Evolutionary conservation across 208 protist species (phyloP), one percentile per base, ranked within the genome.

Genomic region (Leishmania arabica): DNA sequence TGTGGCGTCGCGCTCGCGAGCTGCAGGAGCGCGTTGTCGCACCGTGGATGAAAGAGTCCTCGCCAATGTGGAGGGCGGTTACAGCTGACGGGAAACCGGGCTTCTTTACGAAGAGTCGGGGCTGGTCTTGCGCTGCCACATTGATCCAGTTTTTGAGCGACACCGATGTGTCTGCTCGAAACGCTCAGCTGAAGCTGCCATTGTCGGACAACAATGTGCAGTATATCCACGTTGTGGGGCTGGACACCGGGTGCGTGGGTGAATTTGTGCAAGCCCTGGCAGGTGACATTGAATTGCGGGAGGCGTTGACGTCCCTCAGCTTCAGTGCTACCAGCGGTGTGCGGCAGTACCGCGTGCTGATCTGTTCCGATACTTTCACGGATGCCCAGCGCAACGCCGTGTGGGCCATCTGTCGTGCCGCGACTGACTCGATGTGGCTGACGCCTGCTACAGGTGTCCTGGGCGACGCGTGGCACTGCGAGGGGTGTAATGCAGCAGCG

Each of bases 371-470:
- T 71, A 70, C 83, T 24, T 86, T 96, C 53, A 53, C 68, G 0
- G 85, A 88, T 40, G 83, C 54, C 2, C 86, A 92, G 34, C 86
- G 87, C 15, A 94, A 94, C 71, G 78, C 84, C 0, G 93, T 96
- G 17, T 95, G 88, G 78, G 86, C 84, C n/a, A 82, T 95, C 13
- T 60, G 71, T 3, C 75, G 68, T n/a, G 6, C 8, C 19, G 47
- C 34, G 37, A 68, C 82, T 34, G 58, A 40, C 37, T 45, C 69
- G 15, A 24, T 68, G 42, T 84, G 84, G 70, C 80, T 86, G 81
- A 75, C 86, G 21, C 65, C 64, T 19, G 80, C 56, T 78, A 92
- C 79, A 19, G 90, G 84, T 17, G 79, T 86, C 24, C 71, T 84
- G 21, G 89, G 89, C 7, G 89, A 92, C 80, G 81, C 84, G 21